Conservation (phyloP, 2,329 filamentous ascomycete genomes). For the Colletotrichum lindemuthianum region DNA sequence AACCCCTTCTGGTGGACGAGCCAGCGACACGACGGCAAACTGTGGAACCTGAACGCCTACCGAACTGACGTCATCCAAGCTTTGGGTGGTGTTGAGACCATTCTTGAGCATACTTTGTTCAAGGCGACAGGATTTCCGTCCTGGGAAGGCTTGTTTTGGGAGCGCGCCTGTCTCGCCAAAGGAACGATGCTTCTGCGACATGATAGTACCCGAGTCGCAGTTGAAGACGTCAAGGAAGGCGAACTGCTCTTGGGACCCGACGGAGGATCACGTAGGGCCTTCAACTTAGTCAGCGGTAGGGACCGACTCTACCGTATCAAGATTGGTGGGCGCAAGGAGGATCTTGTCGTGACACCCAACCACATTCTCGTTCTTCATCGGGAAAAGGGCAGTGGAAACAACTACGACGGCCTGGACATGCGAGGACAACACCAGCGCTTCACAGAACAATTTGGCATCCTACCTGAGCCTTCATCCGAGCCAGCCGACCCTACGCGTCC, state of each 20-base stretch:
- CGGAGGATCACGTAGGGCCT: constrained; percentile 56
- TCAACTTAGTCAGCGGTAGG: constrained; percentile 59
- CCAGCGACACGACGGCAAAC: constrained; percentile 93
- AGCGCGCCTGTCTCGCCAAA: constrained; percentile 56
- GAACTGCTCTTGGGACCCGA: constrained; percentile 61
- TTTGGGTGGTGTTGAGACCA: constrained; percentile 95
- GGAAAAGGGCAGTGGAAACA: too few relatives aligned
- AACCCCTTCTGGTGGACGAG: constrained; percentile 99
- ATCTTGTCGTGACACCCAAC: constrained; percentile 60
- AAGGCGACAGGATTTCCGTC: constrained; percentile 96
- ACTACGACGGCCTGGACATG: too few relatives aligned
- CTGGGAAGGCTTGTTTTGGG: constrained; percentile 97
- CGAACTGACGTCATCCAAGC: constrained; percentile 97
- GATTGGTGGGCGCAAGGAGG: constrained; percentile 52
- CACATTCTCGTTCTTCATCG: constrained; percentile 58
- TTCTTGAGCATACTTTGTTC: constrained; percentile 95
- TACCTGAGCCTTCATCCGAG: too few relatives aligned
- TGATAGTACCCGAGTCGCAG: constrained; percentile 54
- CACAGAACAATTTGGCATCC: too few relatives aligned
- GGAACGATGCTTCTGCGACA: constrained; percentile 56
- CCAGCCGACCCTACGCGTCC: too few relatives aligned
- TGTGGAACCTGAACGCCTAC: constrained; percentile 97
- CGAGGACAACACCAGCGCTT: too few relatives aligned
- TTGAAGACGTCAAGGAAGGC: constrained; percentile 60
- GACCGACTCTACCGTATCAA: constrained; percentile 61